Base-by-base conservation (phyloP, 306 rosid genomes). In the Malus orientalis region DNA sequence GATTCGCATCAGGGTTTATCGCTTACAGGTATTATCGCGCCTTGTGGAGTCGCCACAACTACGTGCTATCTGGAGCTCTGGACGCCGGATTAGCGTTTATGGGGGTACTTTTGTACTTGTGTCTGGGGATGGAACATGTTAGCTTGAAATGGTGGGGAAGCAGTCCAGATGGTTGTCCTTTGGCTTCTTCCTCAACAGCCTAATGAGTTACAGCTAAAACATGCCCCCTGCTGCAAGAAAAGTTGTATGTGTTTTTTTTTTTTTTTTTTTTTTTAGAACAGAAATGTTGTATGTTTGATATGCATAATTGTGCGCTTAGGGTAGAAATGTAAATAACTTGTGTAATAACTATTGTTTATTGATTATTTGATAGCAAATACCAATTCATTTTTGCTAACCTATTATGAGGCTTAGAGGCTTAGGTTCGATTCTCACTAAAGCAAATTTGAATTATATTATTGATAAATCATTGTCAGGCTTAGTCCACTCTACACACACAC, bases 31-130 rank as follows among this genome's bases (percentile, higher is more conserved):
- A 89, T 79, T 79, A 90, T 49, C 92, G 92, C 5, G 82, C 76
- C 1, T 93, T 91, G 97, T 93, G 97, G 97, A 88, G 81, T 19
- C 82, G 92, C 55, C 91, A 93, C 79, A 93, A 93, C 80, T 93
- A 93, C 54, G 84, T 89, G 62, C 74, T 93, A 12, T 89, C 96
- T 14, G 97, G 93, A 38, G 92, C 92, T 20, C 90, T 93, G 67
- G 97, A 93, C 78, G 90, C 96, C 51, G 97, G 97, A 65, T 82
- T 93, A 66, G 97, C 97, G 33, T 93, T 93, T 82, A 93, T 93
- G 97, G 96, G 88, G 13, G 96, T 93, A 57, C 69, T 89, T 71
- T 61, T 93, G 36, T 89, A 90, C 80, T 74, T 90, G 73, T 85
- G 93, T 75, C 79, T 90, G 49, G 96, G 88, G 53, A 85, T 86